These are phyloP conservation scores for Umbilicaria muhlenbergii DNA, from an alignment of 495 filamentous ascomycete genomes.

Conservation along the genomic window DNA sequence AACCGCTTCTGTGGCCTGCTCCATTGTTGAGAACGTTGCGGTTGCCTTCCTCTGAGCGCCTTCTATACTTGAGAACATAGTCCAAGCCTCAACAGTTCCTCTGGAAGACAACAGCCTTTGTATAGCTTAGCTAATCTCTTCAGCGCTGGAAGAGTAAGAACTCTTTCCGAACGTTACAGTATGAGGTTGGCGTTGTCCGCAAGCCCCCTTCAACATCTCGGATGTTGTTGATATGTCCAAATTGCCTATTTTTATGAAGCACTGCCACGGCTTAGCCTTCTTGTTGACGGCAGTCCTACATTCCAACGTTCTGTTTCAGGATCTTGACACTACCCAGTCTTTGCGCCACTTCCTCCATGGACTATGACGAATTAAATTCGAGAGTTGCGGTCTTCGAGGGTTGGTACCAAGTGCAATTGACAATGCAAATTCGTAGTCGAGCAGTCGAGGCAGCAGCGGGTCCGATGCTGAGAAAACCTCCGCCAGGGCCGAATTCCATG, in stretches of 20 bases:
- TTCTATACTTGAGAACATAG: not conserved
- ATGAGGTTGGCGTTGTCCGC: not conserved
- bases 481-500: slow-evolving; percentile 4
- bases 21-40: slow-evolving; percentile 3
- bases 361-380: slow-evolving; percentile 1
- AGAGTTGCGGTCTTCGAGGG: slow-evolving; percentile 7
- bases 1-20: slow-evolving; percentile 2
- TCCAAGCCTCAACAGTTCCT: slow-evolving; percentile 2
- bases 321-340: not conserved
- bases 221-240: slow-evolving; percentile 1
- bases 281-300: slow-evolving; percentile 3
- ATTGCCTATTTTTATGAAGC: slow-evolving; percentile 3
- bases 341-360: slow-evolving; percentile 1
- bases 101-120: not conserved
- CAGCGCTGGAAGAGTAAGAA: not conserved
- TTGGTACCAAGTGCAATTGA: slow-evolving; percentile 5
- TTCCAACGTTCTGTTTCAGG: not conserved
- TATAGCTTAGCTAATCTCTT: slow-evolving; percentile 2
- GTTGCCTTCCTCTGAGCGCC: not conserved
- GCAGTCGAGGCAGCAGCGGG: not conserved
- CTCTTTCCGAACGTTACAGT: slow-evolving; percentile 1
- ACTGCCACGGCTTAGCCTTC: slow-evolving; percentile 1
- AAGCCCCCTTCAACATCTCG: not conserved
- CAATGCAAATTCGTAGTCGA: slow-evolving; percentile 4
- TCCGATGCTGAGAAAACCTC: not conserved